These are phyloP conservation scores for Silene conica DNA, from an alignment of 148 eudicot genomes.

Conservation along the genomic window DNA sequence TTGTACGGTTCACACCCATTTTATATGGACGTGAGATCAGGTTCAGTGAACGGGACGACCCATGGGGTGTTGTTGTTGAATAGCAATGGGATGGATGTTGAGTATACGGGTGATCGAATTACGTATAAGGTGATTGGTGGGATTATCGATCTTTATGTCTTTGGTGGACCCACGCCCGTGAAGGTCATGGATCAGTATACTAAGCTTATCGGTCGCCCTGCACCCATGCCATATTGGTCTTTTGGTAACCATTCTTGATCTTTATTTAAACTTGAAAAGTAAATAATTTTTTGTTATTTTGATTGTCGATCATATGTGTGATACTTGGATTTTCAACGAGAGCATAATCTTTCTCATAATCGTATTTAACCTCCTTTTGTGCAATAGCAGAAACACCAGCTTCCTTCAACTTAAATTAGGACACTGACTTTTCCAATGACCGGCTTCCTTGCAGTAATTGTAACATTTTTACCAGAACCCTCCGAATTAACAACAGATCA, in stretches of 20 bases:
- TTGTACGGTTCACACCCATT: slow-evolving; percentile 55
- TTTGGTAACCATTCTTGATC: slow-evolving; percentile 33
- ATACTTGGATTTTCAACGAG: not conserved
- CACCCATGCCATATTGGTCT: slow-evolving; percentile 66
- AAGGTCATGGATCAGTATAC: slow-evolving; percentile 48
- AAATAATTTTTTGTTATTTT: too few species aligned
- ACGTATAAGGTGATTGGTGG: slow-evolving; percentile 53
- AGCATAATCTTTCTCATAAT: too few species aligned
- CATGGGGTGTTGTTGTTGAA: slow-evolving; percentile 51
- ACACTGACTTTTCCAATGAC: too few species aligned
- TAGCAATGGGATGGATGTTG: slow-evolving; percentile 61
- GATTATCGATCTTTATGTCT: slow-evolving; percentile 46
- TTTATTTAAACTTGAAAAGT: too few species aligned
- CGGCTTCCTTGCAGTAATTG: too few species aligned
- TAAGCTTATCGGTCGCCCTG: slow-evolving; percentile 41
- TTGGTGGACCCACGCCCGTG: slow-evolving; percentile 36
- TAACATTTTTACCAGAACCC: too few species aligned
- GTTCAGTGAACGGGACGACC: slow-evolving; percentile 25
- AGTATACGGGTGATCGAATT: slow-evolving; percentile 41
- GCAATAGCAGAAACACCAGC: too few species aligned
- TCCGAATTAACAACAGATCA: too few species aligned
- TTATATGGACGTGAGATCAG: slow-evolving; percentile 45
- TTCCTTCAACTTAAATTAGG: too few species aligned
- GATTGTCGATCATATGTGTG: too few species aligned
- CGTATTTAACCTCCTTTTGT: too few species aligned